Evolutionary conservation across 202 grass and related monocot genomes (phyloP).

Genomic region (Elaeis oleifera): DNA sequence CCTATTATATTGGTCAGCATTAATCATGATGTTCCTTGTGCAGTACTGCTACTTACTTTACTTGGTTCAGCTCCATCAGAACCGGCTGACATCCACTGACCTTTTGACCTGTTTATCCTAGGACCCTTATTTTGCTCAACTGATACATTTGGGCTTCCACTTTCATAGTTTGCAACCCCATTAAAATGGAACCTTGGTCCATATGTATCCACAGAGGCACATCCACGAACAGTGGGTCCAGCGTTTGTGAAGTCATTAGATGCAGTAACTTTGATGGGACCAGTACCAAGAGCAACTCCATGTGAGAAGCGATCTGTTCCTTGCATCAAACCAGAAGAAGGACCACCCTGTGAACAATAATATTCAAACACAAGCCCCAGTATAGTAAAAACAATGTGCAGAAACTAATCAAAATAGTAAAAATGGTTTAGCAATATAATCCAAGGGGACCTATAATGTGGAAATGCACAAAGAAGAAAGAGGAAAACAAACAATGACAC

Average conservation of each 20-base stretch:
- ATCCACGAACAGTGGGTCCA: not conserved
- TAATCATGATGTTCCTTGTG: conserved; percentile 30
- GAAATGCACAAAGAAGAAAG: no score
- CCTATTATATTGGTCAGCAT: conserved; percentile 47
- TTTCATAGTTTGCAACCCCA: not conserved
- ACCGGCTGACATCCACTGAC: conserved; percentile 7
- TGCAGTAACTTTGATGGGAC: conserved; percentile 22
- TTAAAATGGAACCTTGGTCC: not conserved
- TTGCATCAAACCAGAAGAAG: conserved; percentile 18
- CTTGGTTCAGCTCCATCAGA: conserved; percentile 4
- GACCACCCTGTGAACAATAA: conserved; percentile 26
- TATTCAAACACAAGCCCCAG: conserved; percentile 7
- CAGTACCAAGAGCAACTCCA: conserved; percentile 20
- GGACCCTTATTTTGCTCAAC: conserved; percentile 33
- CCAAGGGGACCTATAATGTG: no score
- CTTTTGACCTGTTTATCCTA: conserved; percentile 30
- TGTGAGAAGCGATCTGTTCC: conserved; percentile 23
- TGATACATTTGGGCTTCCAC: conserved; percentile 9
- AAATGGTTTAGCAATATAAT: no score
- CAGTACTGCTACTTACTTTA: conserved; percentile 20
- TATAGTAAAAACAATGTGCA: not conserved
- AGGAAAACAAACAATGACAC: no score
- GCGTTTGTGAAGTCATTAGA: conserved; percentile 25
- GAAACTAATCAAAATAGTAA: no score
- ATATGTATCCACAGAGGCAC: conserved; percentile 1